Conservation (phyloP, 176 grass and related monocot species). For the Avena eriantha region DNA sequence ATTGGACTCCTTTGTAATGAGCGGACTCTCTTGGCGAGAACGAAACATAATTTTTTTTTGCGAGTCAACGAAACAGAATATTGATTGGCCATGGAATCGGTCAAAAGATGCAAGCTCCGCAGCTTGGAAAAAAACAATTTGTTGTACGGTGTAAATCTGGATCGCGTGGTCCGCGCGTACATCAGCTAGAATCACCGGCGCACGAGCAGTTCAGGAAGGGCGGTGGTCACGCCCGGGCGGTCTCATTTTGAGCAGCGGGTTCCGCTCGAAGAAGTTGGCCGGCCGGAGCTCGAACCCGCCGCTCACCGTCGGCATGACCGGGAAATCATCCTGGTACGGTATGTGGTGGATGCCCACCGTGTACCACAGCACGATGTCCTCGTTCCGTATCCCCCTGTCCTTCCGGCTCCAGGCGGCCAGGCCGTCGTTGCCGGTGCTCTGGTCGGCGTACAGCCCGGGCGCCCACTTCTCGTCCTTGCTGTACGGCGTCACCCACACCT, state of each 20-base stretch:
- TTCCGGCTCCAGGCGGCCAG: conserved; percentile 61
- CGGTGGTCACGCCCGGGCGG: not conserved
- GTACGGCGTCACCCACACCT: conserved; percentile 83
- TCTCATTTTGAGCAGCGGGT: conserved; percentile 50
- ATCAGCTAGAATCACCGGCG: conserved; percentile 5
- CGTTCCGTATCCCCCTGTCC: conserved; percentile 52
- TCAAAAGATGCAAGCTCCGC: too few relatives aligned
- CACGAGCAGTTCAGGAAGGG: conserved; percentile 29
- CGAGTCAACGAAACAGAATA: too few relatives aligned
- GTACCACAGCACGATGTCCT: conserved; percentile 90
- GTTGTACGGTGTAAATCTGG: not conserved
- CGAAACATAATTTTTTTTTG: too few relatives aligned
- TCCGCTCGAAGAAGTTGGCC: conserved; percentile 86
- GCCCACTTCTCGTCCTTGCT: conserved; percentile 78
- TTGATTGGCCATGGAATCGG: too few relatives aligned
- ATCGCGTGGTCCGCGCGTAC: not conserved
- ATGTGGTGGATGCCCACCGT: conserved; percentile 80
- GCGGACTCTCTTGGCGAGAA: too few relatives aligned
- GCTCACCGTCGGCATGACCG: conserved; percentile 71
- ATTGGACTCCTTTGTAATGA: too few relatives aligned
- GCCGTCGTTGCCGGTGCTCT: conserved; percentile 73
- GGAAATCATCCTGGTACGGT: conserved; percentile 90
- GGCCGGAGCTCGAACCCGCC: conserved; percentile 80
- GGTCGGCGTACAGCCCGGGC: conserved; percentile 68
- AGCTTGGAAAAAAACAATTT: not conserved